Base-by-base conservation (phyloP, 1,139 yeast species). In the Arxiozyma telluris region DNA sequence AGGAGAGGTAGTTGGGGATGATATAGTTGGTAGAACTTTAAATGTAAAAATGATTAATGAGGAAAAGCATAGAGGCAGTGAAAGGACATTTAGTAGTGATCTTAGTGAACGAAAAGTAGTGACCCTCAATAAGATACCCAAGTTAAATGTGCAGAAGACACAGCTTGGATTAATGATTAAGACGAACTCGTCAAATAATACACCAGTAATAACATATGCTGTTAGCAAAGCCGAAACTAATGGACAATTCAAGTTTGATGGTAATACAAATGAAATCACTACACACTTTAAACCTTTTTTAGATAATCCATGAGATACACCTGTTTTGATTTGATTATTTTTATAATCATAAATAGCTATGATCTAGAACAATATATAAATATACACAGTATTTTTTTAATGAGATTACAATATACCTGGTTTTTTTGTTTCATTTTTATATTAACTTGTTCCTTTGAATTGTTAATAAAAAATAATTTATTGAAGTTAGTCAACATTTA, bases 201-300 rank as follows among this genome's bases (percentile, higher is more conserved):
- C 48, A 27, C 52, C 52, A 21, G 44, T 50, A 8, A 44, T 42
- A 38, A 50, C 52, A 3, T 43, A 34, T 22, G 42, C 52, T 12
- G 41, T 43, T 18, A 50, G 52, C 34, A 43, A 30, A 20, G 52
- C 48, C 11, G 43, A 42, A 21, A 43, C 47, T 21, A 50, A 21
- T 25, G 52, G 52, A 12, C 47, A 43, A 38, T 50, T 50, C 34
- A 44, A 50, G n/a, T 44, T 50, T 38, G 47, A 38, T 44, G 52
- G 52, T 4, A 44, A 25, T 12, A n/a, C 41, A 25, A 23, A 89
- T n/a, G 34, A 50, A 4, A 22, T 50, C 8, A n/a, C 51, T 83
- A 64, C 96, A 96, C 47, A 88, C n/a, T 42, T 47, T 44, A 21
- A 34, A 39, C 41, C 50, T n/a, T 47, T 46, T 15, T 20, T 23